phyloP scores from a whole-genome alignment of 176 grass and related monocot species.

The Rhynchospora tenuis region DNA sequence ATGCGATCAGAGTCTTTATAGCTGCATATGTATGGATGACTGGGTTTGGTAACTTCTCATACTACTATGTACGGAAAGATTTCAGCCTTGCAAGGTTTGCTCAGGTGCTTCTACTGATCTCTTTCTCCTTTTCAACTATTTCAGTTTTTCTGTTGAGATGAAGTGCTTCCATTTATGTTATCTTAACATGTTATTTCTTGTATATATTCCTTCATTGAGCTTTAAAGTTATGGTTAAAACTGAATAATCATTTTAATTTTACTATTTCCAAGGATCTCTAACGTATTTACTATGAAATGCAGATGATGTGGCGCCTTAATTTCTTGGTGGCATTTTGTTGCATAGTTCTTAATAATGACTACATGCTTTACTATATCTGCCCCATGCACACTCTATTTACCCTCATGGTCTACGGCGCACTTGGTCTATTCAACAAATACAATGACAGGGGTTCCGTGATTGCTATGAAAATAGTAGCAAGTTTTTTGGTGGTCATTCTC shows the following conservation, averaged over 20 bases:
- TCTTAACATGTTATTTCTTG: neutral
- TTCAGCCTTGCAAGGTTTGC: slow-evolving; percentile 91
- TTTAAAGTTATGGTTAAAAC: slow-evolving; percentile 20
- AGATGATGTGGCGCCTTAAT: slow-evolving; percentile 99
- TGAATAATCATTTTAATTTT: neutral
- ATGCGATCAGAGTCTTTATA: slow-evolving; percentile 97
- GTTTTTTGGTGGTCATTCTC: slow-evolving; percentile 86
- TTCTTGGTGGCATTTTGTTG: slow-evolving; percentile 95
- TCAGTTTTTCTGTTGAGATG: neutral
- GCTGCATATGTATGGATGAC: slow-evolving; percentile 99
- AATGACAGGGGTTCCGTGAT: slow-evolving; percentile 84
- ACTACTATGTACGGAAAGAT: slow-evolving; percentile 98
- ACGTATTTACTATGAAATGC: slow-evolving; percentile 20
- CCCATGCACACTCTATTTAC: slow-evolving; percentile 99
- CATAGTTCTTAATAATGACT: slow-evolving; percentile 84
- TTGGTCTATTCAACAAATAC: slow-evolving; percentile 94
- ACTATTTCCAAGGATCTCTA: neutral
- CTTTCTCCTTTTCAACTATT: neutral
- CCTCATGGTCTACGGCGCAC: slow-evolving; percentile 93
- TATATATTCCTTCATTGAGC: slow-evolving; percentile 13
- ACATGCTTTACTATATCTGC: slow-evolving; percentile 96
- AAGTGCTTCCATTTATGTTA: neutral
- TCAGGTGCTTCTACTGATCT: slow-evolving; percentile 47
- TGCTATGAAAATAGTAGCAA: slow-evolving; percentile 62
- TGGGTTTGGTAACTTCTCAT: slow-evolving; percentile 99